phyloP scores from a whole-genome alignment of 208 protist genomes.

The Leishmania mexicana region DNA sequence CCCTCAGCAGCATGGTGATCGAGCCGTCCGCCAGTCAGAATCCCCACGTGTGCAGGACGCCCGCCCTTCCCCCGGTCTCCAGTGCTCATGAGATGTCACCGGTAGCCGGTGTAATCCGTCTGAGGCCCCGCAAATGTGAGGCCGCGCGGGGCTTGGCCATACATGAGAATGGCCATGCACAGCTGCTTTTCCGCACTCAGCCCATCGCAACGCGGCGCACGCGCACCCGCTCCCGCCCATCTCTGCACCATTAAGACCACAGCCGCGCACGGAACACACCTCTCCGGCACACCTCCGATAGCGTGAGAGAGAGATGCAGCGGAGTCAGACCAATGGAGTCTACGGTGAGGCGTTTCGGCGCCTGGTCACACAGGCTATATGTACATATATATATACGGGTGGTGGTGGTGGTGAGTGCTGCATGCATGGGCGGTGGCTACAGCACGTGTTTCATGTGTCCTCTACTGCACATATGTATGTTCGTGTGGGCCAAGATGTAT shows the following conservation, averaged over 20 bases:
- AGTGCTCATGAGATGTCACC: neutral
- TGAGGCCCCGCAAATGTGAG: neutral
- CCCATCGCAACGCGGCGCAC: neutral
- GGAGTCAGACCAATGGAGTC: too few species aligned
- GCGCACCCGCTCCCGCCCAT: neutral
- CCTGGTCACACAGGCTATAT: neutral
- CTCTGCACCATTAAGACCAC: neutral
- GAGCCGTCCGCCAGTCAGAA: neutral
- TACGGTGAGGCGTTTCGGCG: neutral
- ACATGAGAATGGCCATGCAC: neutral
- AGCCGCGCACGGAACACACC: neutral
- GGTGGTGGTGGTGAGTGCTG: too few species aligned
- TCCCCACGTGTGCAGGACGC: neutral
- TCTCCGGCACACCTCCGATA: too few species aligned
- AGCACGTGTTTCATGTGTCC: neutral
- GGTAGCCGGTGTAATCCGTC: neutral
- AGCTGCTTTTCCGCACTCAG: neutral
- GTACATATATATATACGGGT: neutral
- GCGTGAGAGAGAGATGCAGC: too few species aligned
- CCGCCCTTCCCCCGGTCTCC: neutral
- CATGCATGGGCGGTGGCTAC: neutral
- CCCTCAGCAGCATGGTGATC: neutral
- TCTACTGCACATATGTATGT: neutral
- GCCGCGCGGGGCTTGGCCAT: neutral
- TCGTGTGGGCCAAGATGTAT: neutral